Percentiles rank a stretch among this genome's conserved stretches.
phyloP scores from a whole-genome alignment of 495 filamentous ascomycete species.

The Podospora bellae-mahoneyi region DNA sequence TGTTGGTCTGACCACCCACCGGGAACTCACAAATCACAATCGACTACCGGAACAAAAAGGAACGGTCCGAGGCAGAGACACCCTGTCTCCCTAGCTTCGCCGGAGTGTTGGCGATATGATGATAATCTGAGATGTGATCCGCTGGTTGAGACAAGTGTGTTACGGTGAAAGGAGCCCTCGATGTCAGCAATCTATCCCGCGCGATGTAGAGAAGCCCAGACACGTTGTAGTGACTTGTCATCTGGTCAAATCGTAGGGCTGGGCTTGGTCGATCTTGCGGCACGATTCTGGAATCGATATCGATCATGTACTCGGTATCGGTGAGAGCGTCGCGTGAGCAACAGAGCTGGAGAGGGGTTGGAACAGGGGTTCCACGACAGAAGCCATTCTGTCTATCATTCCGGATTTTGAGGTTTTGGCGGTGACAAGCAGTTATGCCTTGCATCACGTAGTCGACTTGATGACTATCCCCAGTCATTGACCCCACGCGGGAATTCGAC shows the following conservation, averaged over 20 bases:
- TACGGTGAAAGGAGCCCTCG: constrained; percentile 4
- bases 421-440: not conserved
- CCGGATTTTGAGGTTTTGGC: not conserved
- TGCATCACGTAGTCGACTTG: not conserved
- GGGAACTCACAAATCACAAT: constrained; percentile 16
- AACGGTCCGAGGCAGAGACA: constrained; percentile 27
- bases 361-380: not conserved
- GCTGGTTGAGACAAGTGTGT: not conserved
- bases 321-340: not conserved
- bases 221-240: not conserved
- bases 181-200: constrained; percentile 13
- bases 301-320: not conserved
- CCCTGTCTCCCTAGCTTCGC: constrained; percentile 14
- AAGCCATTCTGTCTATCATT: constrained; percentile 4
- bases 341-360: not conserved
- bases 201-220: not conserved
- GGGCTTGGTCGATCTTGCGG: not conserved
- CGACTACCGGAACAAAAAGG: constrained; percentile 15
- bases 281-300: constrained; percentile 5
- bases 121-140: constrained; percentile 13
- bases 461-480: not conserved
- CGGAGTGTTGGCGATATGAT: constrained; percentile 13
- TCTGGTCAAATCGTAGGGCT: constrained; percentile 2
- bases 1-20: constrained; percentile 22
- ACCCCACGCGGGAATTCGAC: not conserved